Conservation (phyloP, 2,329 filamentous ascomycete species). For the Penicillium hordei region DNA sequence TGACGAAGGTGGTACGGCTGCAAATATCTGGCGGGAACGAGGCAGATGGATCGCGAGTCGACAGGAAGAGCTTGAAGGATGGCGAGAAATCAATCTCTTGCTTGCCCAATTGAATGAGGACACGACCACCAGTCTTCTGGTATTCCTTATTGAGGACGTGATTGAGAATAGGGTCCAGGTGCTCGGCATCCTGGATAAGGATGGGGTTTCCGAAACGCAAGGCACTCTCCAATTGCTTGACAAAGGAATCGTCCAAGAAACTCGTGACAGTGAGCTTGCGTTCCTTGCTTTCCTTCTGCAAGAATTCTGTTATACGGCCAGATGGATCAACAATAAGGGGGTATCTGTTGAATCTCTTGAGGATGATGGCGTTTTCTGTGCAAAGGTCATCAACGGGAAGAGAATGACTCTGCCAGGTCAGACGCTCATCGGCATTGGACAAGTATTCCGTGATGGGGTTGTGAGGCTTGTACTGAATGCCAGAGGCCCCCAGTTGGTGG, state of each 20-base stretch:
- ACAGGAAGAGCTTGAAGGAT: conserved; percentile 90
- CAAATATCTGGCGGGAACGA: conserved; percentile 95
- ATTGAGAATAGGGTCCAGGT: conserved; percentile 94
- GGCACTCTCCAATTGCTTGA: conserved; percentile 95
- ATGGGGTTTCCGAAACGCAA: conserved; percentile 98
- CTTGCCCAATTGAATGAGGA: conserved; percentile 95
- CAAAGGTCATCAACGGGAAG: conserved; percentile 95
- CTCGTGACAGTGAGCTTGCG: conserved; percentile 93
- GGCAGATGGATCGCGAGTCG: conserved; percentile 92
- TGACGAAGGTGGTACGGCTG: conserved; percentile 97
- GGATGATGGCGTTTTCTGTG: conserved; percentile 96
- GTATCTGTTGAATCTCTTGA: conserved; percentile 97
- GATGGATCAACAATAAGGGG: conserved; percentile 98
- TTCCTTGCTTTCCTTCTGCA: conserved; percentile 92
- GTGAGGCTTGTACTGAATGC: conserved; percentile 86
- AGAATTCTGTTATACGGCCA: conserved; percentile 87
- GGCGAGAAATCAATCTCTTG: conserved; percentile 99
- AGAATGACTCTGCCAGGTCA: conserved; percentile 91
- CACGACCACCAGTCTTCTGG: conserved; percentile 95
- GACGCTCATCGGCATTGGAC: conserved; percentile 90
- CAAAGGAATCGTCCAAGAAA: conserved; percentile 96
- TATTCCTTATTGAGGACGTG: conserved; percentile 99
- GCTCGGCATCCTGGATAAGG: conserved; percentile 95
- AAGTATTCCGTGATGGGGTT: conserved; percentile 96
- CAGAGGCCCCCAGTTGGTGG: conserved; percentile 88